Evolutionary conservation across 371 early-diverging fungal genomes (phyloP), one percentile per base, ranked within the genome.

Genomic region (Mortierella sp.): DNA sequence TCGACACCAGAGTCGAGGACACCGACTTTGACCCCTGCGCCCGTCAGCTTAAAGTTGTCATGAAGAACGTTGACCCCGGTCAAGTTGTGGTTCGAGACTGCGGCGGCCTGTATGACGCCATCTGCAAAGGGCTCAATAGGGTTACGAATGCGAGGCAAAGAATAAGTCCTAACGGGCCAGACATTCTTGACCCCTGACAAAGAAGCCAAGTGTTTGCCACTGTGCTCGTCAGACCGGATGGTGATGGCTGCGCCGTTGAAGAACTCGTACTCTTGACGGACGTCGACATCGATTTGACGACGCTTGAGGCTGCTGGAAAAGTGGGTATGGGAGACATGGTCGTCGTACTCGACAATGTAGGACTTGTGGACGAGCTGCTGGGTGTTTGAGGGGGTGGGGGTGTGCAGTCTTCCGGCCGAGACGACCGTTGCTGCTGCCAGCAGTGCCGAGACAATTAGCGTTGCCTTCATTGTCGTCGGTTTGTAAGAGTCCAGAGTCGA

Each of bases 21-120:
- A 48, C 91, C 93, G 65, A 92, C 90, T 73, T 90, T 93, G 88
- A 92, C 81, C 11, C 94, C 94, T 58, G 88, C 88, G 50, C 95
- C 95, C 31, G 89, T 90, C 45, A 89, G 48, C 6, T 91, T 90
- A 38, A 90, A 83, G 58, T 90, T 82, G 4, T 86, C 50, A 45
- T 91, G 92, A 10, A 91, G 90, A n/a, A 81, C 68, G 71, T 90
- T 84, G 26, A 94, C 93, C 45, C 95, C 95, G 5, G 95, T 92
- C 89, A 91, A 86, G 31, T 77, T 74, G 81, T 95, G 94, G 10
- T 88, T 88, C 28, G 76, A 78, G 31, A 42, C 54, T 10, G 70
- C 68, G 31, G 68, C 63, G 13, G 76, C 73, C 31, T 72, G 14
- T 78, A 70, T 31, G 75, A 34, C 75, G 70, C 75, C 75, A 31